Evolutionary conservation across 495 filamentous ascomycete genomes (phyloP), one percentile per base, ranked within the genome.

Genomic region (Talaromyces liani): DNA sequence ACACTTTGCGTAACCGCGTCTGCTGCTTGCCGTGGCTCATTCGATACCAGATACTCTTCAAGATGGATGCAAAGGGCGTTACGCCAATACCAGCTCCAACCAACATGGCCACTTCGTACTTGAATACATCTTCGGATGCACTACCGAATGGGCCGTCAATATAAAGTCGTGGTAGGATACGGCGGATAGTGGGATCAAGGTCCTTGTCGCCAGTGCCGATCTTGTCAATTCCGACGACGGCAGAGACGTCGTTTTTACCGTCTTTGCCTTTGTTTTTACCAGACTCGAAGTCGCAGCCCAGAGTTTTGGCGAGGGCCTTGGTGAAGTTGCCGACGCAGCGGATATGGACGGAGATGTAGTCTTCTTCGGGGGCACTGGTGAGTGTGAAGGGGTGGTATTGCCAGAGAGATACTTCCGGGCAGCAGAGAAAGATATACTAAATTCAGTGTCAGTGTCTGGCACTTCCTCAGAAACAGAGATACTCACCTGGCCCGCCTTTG

Each of bases 61-160:
- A 80, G 65, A 94, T 94, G 18, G 87, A 82, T 7, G 91, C 91
- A 89, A 91, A 95, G 3, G 91, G 91, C 16, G 91, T 95, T 53
- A 94, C 91, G 69, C 91, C 91, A 68, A 95, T 95, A 76, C 91
- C 91, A 3, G 91, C 93, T 63, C 91, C 91, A 65, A 94, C 90
- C 61, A 95, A 86, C n/a, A 95, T 87, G 14, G 91, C 91, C 66
- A 95, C 90, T 75, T 95, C 91, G 75, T 93, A 93, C 70, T 94
- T 88, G 75, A 95, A 93, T 53, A 95, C 76, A 60, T 69, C 61
- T 49, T 91, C 87, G 9, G 89, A 90, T 4, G 87, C 86, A 34
- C 84, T 88, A n/a, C 89, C 89, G 66, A 91, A 92, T 8, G 89
- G 89, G 0, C 89, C 89, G 68, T 91, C 88, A 66, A 91, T 83